Base-by-base conservation (phyloP, 2,329 filamentous ascomycete species). In the Dactylellina leptospora region DNA sequence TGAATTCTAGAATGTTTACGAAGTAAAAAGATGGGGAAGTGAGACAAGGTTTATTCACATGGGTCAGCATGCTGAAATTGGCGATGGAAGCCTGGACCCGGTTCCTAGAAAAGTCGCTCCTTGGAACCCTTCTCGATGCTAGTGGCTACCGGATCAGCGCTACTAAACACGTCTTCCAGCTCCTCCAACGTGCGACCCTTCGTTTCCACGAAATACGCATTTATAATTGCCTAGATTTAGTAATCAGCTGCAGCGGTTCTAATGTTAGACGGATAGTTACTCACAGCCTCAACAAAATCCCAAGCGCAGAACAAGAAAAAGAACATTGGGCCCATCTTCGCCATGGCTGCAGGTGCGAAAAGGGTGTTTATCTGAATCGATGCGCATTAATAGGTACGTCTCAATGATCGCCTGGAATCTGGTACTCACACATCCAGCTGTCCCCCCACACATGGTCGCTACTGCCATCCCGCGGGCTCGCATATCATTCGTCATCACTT, bases 261-360 rank as follows among this genome's bases (percentile, higher is more conserved):
- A 1, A 9, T 8, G 30, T 20, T 33, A 4, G 23, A 30, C n/a
- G 6, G 28, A 16, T 18, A n/a, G 28, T 23, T 82, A 1, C 82
- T 69, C 0, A 75, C 78, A 4, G 77, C 79, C 71, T 83, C 81
- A n/a, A 82, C 75, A n/a, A 82, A 61, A 47, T 83, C 80, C 82
- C 81, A 83, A 59, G 82, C 81, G 0, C 83, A 78, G 74, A 83
- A 82, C 0, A 83, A 78, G 1, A 82, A 77, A 60, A 82, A 83
- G 42, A 83, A 82, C 70, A 82, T 81, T 70, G 81, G 82, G 0
- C 78, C 77, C 38, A 83, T 83, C 28, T 54, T 54, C 23, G 64
- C 69, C 72, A 77, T 73, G 11, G 77, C 76, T 5, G 75, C 64
- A 2, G 76, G 76, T 0, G 76, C 75, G 1, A 74, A 56, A n/a